Evolutionary conservation across 2,329 filamentous ascomycete species (phyloP).

Genomic region (Akanthomyces dipterigenus): DNA sequence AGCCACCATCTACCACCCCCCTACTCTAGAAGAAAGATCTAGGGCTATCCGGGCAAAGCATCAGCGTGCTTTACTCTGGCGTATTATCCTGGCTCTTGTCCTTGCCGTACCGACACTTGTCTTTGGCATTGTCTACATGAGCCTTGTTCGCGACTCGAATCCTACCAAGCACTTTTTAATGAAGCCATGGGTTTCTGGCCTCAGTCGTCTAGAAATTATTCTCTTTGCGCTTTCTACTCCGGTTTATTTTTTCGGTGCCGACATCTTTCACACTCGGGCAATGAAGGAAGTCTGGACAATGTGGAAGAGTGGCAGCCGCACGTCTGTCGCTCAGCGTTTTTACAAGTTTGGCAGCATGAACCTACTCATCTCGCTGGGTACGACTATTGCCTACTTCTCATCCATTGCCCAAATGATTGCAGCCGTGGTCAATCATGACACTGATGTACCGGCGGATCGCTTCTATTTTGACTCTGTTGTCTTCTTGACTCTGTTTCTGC

Average conservation of each 20-base stretch:
- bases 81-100: constrained; percentile 62
- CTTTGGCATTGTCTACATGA: constrained; percentile 89
- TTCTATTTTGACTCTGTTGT: constrained; percentile 92
- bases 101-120: constrained; percentile 77
- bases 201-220: constrained; percentile 70
- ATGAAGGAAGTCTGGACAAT: constrained; percentile 71
- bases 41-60: constrained; percentile 65
- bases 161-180: constrained; percentile 59
- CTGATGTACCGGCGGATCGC: constrained; percentile 35
- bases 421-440: constrained; percentile 40
- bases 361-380: constrained; percentile 82
- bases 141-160: constrained; percentile 57
- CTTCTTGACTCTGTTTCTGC: constrained; percentile 82
- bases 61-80: constrained; percentile 58
- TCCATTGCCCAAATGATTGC: constrained; percentile 73
- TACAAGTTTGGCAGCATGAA: constrained; percentile 98
- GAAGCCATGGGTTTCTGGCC: constrained; percentile 61
- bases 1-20: constrained; percentile 68
- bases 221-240: constrained; percentile 78
- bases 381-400: constrained; percentile 78
- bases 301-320: constrained; percentile 70
- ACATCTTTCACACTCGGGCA: constrained; percentile 74
- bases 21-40: constrained; percentile 76
- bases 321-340: constrained; percentile 67
- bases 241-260: constrained; percentile 79